Conservation (phyloP, 2,329 filamentous ascomycete genomes). For the Zopfia rhizophila region DNA sequence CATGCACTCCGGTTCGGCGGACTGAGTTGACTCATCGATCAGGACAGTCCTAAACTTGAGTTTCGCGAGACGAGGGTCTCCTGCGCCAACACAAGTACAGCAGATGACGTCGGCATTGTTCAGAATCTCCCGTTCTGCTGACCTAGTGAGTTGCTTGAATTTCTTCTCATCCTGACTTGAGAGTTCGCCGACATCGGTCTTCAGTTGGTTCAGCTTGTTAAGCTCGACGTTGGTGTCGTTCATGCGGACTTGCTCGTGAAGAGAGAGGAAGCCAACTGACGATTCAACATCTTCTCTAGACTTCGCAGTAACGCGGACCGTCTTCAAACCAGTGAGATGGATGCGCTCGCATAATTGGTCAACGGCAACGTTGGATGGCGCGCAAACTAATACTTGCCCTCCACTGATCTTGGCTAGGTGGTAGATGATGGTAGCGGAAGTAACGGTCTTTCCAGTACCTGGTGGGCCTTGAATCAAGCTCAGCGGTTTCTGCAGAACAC, state of each 20-base stretch:
- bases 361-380: conserved; percentile 97
- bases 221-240: conserved; percentile 96
- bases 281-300: conserved; percentile 98
- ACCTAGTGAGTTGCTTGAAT: conserved; percentile 93
- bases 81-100: conserved; percentile 97
- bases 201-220: conserved; percentile 90
- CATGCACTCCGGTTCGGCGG: conserved; percentile 98
- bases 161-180: conserved; percentile 98
- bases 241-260: conserved; percentile 97
- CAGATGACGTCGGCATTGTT: conserved; percentile 97
- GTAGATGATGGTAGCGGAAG: conserved; percentile 98
- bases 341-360: conserved; percentile 98
- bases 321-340: conserved; percentile 92
- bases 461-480: conserved; percentile 97
- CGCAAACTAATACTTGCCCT: conserved; percentile 94
- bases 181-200: conserved; percentile 88
- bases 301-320: conserved; percentile 97
- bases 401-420: conserved; percentile 95
- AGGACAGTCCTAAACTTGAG: conserved; percentile 98
- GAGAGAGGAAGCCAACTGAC: conserved; percentile 92
- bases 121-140: conserved; percentile 93
- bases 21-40: conserved; percentile 98
- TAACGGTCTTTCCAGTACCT: conserved; percentile 98
- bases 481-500: conserved; percentile 89
- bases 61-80: conserved; percentile 93